These are phyloP conservation scores for Yarrowia sp. DNA, from an alignment of 805 yeast genomes.

Conservation along the genomic window DNA sequence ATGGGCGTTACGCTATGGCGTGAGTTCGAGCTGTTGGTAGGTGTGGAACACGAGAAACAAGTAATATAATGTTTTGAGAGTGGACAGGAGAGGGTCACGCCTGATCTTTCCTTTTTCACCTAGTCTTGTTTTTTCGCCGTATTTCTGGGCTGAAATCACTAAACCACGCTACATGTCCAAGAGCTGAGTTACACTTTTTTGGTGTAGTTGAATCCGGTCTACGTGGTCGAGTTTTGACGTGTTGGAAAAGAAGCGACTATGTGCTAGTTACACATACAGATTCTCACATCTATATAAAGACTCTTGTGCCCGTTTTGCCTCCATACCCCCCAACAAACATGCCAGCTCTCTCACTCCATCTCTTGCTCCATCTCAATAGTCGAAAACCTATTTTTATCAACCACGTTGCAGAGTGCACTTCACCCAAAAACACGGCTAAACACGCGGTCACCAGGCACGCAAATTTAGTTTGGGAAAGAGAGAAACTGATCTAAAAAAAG, in stretches of 20 bases:
- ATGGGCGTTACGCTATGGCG: neutral
- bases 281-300: neutral
- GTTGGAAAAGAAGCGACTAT: too few relatives aligned
- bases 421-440: conserved; percentile 6
- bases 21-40: neutral
- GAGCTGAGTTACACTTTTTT: neutral
- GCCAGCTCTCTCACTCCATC: too few relatives aligned
- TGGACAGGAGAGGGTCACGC: too few relatives aligned
- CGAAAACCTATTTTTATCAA: neutral
- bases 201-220: neutral
- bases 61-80: too few relatives aligned
- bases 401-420: conserved; percentile 8
- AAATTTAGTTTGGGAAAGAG: neutral
- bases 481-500: too few relatives aligned
- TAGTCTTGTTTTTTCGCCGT: neutral
- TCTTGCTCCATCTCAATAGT: neutral
- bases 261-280: too few relatives aligned
- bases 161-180: neutral
- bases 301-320: neutral
- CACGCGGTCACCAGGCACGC: conserved; percentile 11
- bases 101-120: too few relatives aligned
- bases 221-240: too few relatives aligned
- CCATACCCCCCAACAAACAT: too few relatives aligned
- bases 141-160: neutral
- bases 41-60: neutral